Conservation (phyloP, 2,329 filamentous ascomycete genomes). For the Fusarium sp. region DNA sequence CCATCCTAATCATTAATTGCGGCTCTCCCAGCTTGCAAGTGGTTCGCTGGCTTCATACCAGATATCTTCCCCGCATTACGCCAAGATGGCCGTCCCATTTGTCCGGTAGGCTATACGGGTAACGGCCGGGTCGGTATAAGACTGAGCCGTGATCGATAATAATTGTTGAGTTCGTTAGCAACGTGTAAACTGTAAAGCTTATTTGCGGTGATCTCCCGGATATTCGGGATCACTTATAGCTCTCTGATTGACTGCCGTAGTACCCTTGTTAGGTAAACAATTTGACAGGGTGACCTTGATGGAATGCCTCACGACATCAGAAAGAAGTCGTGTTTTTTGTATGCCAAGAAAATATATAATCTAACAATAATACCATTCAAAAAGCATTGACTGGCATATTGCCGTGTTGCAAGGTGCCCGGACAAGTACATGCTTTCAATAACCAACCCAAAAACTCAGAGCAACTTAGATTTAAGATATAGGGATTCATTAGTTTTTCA, state of each 20-base stretch:
- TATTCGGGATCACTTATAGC: conserved; percentile 24
- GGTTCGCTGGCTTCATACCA: conserved; percentile 11
- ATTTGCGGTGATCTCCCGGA: conserved; percentile 30
- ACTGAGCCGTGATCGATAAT: conserved; percentile 9
- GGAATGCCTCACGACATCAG: background rate
- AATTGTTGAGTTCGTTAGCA: background rate
- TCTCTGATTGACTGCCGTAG: background rate
- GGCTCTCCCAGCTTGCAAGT: conserved; percentile 14
- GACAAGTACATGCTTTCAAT: background rate
- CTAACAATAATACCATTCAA: background rate
- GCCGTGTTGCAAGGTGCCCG: background rate
- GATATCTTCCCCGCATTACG: conserved; percentile 20
- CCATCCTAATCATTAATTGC: background rate
- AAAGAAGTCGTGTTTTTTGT: no score
- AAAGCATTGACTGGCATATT: background rate
- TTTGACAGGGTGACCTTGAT: background rate
- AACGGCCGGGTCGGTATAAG: conserved; percentile 20
- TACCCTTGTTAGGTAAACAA: background rate
- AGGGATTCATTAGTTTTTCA: background rate
- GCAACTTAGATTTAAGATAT: background rate
- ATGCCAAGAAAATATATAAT: background rate
- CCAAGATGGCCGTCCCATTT: conserved; percentile 15
- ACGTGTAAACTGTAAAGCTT: background rate
- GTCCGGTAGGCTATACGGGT: conserved; percentile 20
- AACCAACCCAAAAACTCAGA: background rate